phyloP scores from a whole-genome alignment of 495 filamentous ascomycete species.

The Wilcoxina mikolae region DNA sequence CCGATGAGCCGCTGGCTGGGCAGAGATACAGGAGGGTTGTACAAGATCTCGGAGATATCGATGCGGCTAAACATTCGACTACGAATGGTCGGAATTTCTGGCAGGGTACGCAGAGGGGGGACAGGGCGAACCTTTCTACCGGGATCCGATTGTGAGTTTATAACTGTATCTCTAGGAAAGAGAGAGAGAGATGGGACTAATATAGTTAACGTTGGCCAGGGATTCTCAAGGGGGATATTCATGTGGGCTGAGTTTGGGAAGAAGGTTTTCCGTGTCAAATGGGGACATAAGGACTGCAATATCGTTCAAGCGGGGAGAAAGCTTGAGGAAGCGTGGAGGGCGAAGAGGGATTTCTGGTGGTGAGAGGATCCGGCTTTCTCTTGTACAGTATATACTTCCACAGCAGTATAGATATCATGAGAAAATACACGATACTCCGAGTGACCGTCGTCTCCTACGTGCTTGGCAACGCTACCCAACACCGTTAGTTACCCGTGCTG shows the following conservation, averaged over 20 bases:
- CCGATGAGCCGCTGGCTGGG: slow-evolving; percentile 19
- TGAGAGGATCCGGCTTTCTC: too few relatives aligned
- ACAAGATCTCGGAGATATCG: slow-evolving; percentile 33
- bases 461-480: too few relatives aligned
- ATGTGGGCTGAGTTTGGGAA: slow-evolving; percentile 41
- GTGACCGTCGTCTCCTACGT: too few relatives aligned
- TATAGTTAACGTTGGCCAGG: background rate
- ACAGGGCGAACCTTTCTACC: slow-evolving; percentile 48
- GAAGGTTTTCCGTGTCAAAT: slow-evolving; percentile 40
- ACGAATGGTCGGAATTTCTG: slow-evolving; percentile 41
- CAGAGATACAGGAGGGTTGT: slow-evolving; percentile 20
- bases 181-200: background rate
- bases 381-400: too few relatives aligned
- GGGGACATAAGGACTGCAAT: slow-evolving; percentile 43
- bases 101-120: slow-evolving; percentile 44
- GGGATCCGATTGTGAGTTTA: slow-evolving; percentile 34
- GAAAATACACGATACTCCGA: too few relatives aligned
- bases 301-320: slow-evolving; percentile 30
- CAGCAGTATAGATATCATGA: too few relatives aligned
- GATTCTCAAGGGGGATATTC: slow-evolving; percentile 37
- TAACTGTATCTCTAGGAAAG: background rate
- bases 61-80: slow-evolving; percentile 27
- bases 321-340: slow-evolving; percentile 38
- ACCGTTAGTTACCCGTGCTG: too few relatives aligned
- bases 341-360: too few relatives aligned